Base-by-base conservation (phyloP, 768 basidiomycete species). In the Rhizopogon roseolus region DNA sequence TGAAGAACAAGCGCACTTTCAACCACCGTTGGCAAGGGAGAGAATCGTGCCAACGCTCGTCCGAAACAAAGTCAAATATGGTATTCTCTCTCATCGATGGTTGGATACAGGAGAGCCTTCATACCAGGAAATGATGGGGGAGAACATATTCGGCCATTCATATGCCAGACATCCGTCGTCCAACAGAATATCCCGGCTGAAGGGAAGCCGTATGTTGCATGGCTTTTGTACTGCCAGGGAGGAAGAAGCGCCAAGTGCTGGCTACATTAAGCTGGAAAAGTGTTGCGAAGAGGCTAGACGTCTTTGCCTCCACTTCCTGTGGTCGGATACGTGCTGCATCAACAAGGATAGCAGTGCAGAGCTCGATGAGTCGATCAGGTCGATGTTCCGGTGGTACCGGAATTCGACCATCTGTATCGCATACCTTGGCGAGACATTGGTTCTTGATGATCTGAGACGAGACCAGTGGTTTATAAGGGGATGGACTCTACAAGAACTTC, bases 281-380 rank as follows among this genome's bases (percentile, higher is more conserved):
- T 50, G 19, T 11, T 50, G 49, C 37, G 17, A n/a, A 17, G 25
- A 27, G 16, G 49, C 49, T 17, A 38, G 14, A 32, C 27, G 3
- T 6, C 14, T 22, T n/a, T 14, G 6, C 11, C 13, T 22, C 5
- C 34, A 50, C 8, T 50, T 50, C 5, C 34, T 25, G 17, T 50
- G 49, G 49, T 4, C 49, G 14, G 49, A 50, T 40, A 50, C 49
- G 14, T 43, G 42, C 25, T 43, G 42, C 42, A 43, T 43, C 8
- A 25, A 43, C 42, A 43, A 27, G 16, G 27, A 14, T 25, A 43
- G 49, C 22, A 50, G 49, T n/a, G 19, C 37, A 13, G 49, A 50
- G 13, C 49, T 50, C 14, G 49, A 50, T 14, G 49, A 50, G 37
- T 50, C 49, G 37, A 50, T 50, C 17, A 37, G 41, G 6, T 42